Evolutionary conservation across 805 yeast genomes (phyloP).

Genomic region (Saturnispora mendoncae): DNA sequence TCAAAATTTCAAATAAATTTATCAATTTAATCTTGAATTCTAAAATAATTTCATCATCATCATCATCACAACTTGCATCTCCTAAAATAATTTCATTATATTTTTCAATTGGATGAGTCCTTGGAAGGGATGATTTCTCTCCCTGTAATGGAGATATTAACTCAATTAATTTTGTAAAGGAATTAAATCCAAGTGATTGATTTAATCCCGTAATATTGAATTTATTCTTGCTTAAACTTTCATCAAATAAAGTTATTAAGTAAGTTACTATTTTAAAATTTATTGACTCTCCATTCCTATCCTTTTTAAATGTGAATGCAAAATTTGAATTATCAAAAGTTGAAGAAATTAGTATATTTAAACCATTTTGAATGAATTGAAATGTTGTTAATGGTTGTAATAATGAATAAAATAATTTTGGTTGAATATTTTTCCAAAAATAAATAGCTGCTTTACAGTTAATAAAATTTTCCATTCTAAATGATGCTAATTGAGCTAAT

Average conservation of each 20-base stretch:
- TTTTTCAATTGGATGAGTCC: conserved; percentile 23
- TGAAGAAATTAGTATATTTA: conserved; percentile 45
- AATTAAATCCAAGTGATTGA: conserved; percentile 43
- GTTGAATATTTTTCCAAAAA: conserved; percentile 27
- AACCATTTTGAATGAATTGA: conserved; percentile 40
- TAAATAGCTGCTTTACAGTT: conserved; percentile 15
- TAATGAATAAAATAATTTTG: conserved; percentile 30
- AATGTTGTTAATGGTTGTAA: conserved; percentile 46
- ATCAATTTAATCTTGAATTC: conserved; percentile 38
- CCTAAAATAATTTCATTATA: conserved; percentile 14
- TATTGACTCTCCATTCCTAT: conserved; percentile 3
- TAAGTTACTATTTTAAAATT: conserved; percentile 14
- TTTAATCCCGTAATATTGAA: conserved; percentile 46
- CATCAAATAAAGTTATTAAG: conserved; percentile 24
- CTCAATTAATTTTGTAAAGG: conserved; percentile 35
- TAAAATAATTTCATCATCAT: conserved; percentile 35
- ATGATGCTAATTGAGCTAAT: conserved; percentile 26
- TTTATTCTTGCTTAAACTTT: conserved; percentile 27
- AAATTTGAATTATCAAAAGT: conserved; percentile 26
- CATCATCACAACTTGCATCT: conserved; percentile 8
- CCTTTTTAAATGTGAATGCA: conserved; percentile 20
- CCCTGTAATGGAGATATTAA: conserved; percentile 31
- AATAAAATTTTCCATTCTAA: conserved; percentile 15
- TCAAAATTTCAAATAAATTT: conserved; percentile 38
- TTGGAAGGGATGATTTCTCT: conserved; percentile 15